These are phyloP conservation scores for Plasmodium malariae DNA, from an alignment of 169 alveolate species.

Conservation along the genomic window DNA sequence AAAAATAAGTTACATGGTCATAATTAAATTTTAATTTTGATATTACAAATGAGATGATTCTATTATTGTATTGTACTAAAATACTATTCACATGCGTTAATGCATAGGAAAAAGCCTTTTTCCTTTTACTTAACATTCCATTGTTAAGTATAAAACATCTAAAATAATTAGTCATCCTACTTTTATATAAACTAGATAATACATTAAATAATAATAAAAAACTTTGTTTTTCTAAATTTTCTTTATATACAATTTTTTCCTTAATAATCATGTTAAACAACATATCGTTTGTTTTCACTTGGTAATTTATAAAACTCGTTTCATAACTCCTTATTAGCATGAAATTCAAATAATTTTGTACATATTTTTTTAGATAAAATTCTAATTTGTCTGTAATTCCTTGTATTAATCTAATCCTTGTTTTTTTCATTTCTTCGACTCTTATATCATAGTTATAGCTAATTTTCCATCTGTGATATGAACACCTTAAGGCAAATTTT, in stretches of 20 bases:
- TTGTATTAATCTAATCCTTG: neutral
- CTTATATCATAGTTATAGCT: neutral
- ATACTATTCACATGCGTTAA: slow-evolving; percentile 43
- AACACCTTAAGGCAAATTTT: neutral
- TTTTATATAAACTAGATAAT: slow-evolving; percentile 25
- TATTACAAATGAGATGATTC: slow-evolving; percentile 2
- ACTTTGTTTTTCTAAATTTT: slow-evolving; percentile 19
- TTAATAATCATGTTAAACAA: slow-evolving; percentile 37
- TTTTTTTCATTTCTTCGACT: slow-evolving; percentile 15
- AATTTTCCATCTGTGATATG: neutral
- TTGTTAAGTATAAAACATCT: slow-evolving; percentile 24
- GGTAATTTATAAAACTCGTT: slow-evolving; percentile 43
- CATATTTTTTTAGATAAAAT: neutral
- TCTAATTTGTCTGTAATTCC: slow-evolving; percentile 29
- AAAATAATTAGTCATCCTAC: slow-evolving; percentile 28
- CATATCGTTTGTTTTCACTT: slow-evolving; percentile 42
- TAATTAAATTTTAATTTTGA: slow-evolving; percentile 47
- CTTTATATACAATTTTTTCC: slow-evolving; percentile 52
- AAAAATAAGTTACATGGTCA: slow-evolving; percentile 37
- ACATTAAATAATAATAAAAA: slow-evolving; percentile 8
- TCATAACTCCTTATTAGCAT: slow-evolving; percentile 34
- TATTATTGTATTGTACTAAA: slow-evolving; percentile 21
- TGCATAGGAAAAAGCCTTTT: slow-evolving; percentile 38
- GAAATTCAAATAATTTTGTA: slow-evolving; percentile 43
- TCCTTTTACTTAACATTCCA: slow-evolving; percentile 25